Percentiles rank a stretch among this genome's conserved stretches.
These are phyloP conservation scores for Pythium pectinolyticum DNA, from an alignment of 352 stramenopile species.

Conservation along the genomic window DNA sequence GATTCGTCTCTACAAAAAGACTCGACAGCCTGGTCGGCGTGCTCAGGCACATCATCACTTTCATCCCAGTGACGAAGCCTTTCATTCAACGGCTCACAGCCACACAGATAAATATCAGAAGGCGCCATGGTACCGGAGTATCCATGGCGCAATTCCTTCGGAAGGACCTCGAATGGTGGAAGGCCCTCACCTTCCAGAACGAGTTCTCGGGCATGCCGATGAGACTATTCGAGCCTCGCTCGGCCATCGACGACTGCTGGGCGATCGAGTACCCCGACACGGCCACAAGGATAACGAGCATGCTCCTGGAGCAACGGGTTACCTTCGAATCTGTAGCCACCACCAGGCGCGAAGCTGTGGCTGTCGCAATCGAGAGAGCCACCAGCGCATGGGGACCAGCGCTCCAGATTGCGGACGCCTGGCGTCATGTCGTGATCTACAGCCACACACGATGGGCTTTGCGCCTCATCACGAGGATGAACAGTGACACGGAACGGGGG, in stretches of 20 bases:
- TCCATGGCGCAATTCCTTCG: not conserved
- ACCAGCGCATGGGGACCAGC: not conserved
- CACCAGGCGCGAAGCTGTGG: not conserved
- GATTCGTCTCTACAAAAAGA: not conserved
- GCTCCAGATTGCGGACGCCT: not conserved
- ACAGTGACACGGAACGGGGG: not conserved
- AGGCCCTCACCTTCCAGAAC: not conserved
- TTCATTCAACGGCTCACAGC: slow-evolving; percentile 9
- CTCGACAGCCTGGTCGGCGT: slow-evolving; percentile 8
- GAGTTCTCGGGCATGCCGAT: slow-evolving; percentile 4
- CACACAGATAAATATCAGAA: not conserved
- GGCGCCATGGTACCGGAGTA: not conserved
- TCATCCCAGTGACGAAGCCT: slow-evolving; percentile 13
- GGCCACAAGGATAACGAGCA: not conserved
- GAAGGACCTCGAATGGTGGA: slow-evolving; percentile 13
- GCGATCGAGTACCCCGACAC: not conserved
- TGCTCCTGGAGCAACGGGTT: not conserved
- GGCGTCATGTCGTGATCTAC: slow-evolving; percentile 1
- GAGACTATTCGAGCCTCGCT: not conserved
- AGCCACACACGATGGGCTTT: not conserved
- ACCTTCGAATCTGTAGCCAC: not conserved
- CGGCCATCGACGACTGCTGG: not conserved
- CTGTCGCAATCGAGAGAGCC: not conserved
- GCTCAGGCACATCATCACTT: slow-evolving; percentile 1
- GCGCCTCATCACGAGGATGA: not conserved